Evolutionary conservation across 768 basidiomycete genomes (phyloP).

Genomic region (Lentinus brumalis): DNA sequence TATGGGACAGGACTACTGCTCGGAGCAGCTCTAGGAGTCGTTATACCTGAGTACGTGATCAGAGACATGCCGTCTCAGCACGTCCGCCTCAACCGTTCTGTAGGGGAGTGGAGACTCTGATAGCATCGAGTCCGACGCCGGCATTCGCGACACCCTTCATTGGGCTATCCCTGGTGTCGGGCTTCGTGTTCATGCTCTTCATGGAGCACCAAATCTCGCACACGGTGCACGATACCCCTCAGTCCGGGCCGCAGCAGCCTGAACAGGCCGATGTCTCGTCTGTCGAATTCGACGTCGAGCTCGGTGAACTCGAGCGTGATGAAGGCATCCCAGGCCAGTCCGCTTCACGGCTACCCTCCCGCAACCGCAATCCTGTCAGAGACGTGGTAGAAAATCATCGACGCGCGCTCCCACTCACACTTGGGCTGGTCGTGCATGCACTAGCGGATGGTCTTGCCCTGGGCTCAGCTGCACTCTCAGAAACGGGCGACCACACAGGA

Average conservation of each 20-base stretch:
- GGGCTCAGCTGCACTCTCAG: constrained; percentile 68
- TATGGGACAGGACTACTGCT: constrained; percentile 84
- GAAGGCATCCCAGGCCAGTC: constrained; percentile 29
- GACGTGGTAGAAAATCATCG: constrained; percentile 30
- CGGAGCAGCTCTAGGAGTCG: constrained; percentile 87
- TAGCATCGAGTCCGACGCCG: background rate
- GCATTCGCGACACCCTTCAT: constrained; percentile 54
- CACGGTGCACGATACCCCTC: constrained; percentile 11
- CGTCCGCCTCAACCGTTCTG: background rate
- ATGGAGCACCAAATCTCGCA: constrained; percentile 60
- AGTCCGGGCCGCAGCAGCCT: constrained; percentile 27
- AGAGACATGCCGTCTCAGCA: background rate
- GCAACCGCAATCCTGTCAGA: background rate
- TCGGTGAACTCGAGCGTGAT: constrained; percentile 57
- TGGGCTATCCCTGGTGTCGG: constrained; percentile 63
- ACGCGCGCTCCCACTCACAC: constrained; percentile 69
- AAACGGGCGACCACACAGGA: constrained; percentile 30
- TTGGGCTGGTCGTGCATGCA: constrained; percentile 87
- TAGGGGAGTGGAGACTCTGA: constrained; percentile 11
- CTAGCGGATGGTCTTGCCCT: constrained; percentile 92
- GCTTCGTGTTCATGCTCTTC: constrained; percentile 65
- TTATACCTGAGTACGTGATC: constrained; percentile 85
- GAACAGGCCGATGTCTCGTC: constrained; percentile 26
- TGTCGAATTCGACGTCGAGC: constrained; percentile 62
- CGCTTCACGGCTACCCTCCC: background rate